Evolutionary conservation across 331 rosid genomes (phyloP).

Genomic region (Erythrophleum ivorense): DNA sequence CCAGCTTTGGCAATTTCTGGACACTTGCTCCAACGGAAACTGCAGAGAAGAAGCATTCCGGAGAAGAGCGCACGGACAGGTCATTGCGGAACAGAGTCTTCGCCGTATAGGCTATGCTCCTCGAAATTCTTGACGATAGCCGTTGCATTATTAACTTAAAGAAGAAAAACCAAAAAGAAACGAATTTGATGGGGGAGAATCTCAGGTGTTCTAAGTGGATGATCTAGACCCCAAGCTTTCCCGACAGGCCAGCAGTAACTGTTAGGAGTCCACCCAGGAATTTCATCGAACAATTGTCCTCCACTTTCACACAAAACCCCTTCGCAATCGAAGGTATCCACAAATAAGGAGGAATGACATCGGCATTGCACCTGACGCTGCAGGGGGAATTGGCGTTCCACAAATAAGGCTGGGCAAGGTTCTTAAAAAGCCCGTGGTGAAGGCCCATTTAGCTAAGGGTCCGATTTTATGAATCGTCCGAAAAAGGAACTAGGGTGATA

Average conservation of each 20-base stretch:
- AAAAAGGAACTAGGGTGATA: too few species aligned
- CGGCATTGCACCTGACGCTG: too few species aligned
- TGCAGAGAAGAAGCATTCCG: slow-evolving; percentile 41
- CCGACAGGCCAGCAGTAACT: background rate
- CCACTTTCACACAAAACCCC: background rate
- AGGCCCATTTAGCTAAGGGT: background rate
- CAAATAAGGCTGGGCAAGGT: too few species aligned
- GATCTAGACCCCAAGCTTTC: background rate
- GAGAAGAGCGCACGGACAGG: slow-evolving; percentile 3
- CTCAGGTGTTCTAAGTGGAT: background rate
- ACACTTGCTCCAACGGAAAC: slow-evolving; percentile 34
- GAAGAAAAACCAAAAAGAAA: background rate
- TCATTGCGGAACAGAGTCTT: slow-evolving; percentile 31
- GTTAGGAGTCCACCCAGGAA: background rate
- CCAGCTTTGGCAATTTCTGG: slow-evolving; percentile 46
- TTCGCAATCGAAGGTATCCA: background rate
- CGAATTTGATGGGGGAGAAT: background rate
- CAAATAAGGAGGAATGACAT: background rate
- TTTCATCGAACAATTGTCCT: background rate
- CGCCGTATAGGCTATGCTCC: slow-evolving; percentile 45
- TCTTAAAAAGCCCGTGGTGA: background rate
- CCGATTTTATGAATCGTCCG: background rate
- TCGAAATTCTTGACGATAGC: slow-evolving; percentile 46
- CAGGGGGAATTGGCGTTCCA: too few species aligned
- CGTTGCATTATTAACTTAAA: slow-evolving; percentile 52